These are phyloP conservation scores for Madurella mycetomatis DNA, from an alignment of 2,329 filamentous ascomycete genomes.

Conservation along the genomic window DNA sequence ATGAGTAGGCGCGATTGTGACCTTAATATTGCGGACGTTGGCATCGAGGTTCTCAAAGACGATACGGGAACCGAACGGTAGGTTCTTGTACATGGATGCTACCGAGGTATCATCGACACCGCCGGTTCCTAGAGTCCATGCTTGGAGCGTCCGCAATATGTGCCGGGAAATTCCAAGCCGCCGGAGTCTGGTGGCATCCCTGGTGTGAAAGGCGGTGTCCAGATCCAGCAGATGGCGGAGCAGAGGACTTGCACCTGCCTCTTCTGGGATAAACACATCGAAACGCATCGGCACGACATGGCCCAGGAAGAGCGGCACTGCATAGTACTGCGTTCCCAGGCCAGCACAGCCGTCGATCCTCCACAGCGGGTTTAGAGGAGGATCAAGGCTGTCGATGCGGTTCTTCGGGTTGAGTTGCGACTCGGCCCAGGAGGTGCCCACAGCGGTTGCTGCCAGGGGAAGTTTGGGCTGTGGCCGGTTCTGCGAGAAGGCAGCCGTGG, in stretches of 20 bases:
- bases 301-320: constrained; percentile 48
- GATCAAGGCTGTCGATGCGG: constrained; percentile 52
- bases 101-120: constrained; percentile 29
- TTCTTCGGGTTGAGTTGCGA: constrained; percentile 58
- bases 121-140: constrained; percentile 41
- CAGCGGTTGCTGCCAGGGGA: background rate
- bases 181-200: constrained; percentile 44
- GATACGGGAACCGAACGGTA: constrained; percentile 56
- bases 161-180: constrained; percentile 50
- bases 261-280: constrained; percentile 55
- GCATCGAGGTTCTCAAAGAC: constrained; percentile 49
- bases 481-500: constrained; percentile 48
- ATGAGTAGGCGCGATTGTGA: constrained; percentile 47
- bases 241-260: constrained; percentile 36
- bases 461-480: background rate
- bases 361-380: constrained; percentile 45
- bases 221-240: constrained; percentile 47
- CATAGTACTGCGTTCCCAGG: constrained; percentile 55
- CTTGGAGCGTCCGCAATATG: constrained; percentile 50
- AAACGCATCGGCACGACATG: constrained; percentile 48
- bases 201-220: constrained; percentile 51
- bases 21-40: constrained; percentile 42
- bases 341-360: constrained; percentile 55
- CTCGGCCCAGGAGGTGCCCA: constrained; percentile 36
- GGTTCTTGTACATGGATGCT: constrained; percentile 37